Conservation (phyloP, 2,329 filamentous ascomycete species). For the Lachnellula cervina region DNA sequence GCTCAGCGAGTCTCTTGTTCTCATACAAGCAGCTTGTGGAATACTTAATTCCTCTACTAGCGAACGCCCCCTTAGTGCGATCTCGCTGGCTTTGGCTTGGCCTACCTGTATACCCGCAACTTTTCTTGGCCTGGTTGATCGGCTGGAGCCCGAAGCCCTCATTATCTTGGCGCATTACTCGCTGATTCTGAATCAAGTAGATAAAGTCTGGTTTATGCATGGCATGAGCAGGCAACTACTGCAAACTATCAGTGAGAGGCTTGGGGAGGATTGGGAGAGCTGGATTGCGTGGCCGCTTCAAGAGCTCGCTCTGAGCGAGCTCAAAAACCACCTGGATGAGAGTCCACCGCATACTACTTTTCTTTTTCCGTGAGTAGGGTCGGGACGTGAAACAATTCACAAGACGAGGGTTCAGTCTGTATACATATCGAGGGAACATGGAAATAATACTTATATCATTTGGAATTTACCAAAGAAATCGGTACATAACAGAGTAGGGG, state of each 20-base stretch:
- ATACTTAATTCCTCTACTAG: not conserved
- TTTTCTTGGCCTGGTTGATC: conserved; percentile 34
- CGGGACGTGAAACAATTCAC: too few relatives aligned
- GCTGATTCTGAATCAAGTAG: conserved; percentile 33
- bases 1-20: conserved; percentile 4
- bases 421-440: too few relatives aligned
- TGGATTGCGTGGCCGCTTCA: conserved; percentile 20
- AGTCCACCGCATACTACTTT: too few relatives aligned
- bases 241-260: conserved; percentile 24
- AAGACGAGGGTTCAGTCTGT: too few relatives aligned
- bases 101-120: conserved; percentile 30
- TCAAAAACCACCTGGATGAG: not conserved
- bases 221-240: conserved; percentile 35
- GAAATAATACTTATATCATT: too few relatives aligned
- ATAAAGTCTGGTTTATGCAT: conserved; percentile 17
- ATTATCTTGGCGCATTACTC: conserved; percentile 35
- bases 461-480: too few relatives aligned
- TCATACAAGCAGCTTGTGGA: not conserved
- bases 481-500: too few relatives aligned
- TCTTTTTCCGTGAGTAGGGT: too few relatives aligned
- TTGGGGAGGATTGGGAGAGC: conserved; percentile 12
- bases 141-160: conserved; percentile 30
- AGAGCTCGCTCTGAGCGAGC: conserved; percentile 12
- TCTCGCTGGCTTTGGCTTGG: conserved; percentile 30
- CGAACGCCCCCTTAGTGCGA: not conserved